Conservation (phyloP, 2,329 filamentous ascomycete genomes). For the Exophiala phaeomuriformis region DNA sequence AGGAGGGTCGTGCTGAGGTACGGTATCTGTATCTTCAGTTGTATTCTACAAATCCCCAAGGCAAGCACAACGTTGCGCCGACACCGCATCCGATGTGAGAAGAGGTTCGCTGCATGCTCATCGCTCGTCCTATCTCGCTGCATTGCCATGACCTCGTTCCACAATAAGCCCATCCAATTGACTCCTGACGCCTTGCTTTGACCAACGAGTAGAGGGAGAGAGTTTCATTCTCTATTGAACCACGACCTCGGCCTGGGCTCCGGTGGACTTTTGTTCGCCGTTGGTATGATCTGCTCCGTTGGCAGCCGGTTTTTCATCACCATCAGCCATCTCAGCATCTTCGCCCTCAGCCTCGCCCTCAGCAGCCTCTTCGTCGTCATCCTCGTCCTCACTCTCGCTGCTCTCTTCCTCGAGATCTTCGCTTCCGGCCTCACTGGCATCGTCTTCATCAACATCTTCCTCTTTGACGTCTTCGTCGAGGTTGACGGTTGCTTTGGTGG, state of each 20-base stretch:
- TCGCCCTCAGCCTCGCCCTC: conserved; percentile 42
- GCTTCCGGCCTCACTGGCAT: conserved; percentile 64
- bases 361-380: conserved; percentile 57
- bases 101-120: background rate
- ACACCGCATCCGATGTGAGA: background rate
- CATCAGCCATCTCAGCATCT: conserved; percentile 49
- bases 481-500: conserved; percentile 13
- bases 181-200: conserved; percentile 8
- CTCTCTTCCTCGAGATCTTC: conserved; percentile 74
- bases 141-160: conserved; percentile 1
- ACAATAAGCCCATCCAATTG: background rate
- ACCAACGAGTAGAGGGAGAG: background rate
- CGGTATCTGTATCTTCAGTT: no score
- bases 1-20: no score
- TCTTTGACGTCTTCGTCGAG: conserved; percentile 33
- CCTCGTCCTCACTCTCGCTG: conserved; percentile 63
- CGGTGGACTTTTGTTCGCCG: conserved; percentile 25
- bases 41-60: background rate
- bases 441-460: conserved; percentile 62
- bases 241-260: conserved; percentile 39
- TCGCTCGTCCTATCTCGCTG: conserved; percentile 2
- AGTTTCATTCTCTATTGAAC: conserved; percentile 34
- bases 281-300: conserved; percentile 20
- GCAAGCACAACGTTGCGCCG: background rate
- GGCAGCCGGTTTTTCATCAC: conserved; percentile 11